Conservation (phyloP, 2,329 filamentous ascomycete genomes). For the Fusarium transvaalense region DNA sequence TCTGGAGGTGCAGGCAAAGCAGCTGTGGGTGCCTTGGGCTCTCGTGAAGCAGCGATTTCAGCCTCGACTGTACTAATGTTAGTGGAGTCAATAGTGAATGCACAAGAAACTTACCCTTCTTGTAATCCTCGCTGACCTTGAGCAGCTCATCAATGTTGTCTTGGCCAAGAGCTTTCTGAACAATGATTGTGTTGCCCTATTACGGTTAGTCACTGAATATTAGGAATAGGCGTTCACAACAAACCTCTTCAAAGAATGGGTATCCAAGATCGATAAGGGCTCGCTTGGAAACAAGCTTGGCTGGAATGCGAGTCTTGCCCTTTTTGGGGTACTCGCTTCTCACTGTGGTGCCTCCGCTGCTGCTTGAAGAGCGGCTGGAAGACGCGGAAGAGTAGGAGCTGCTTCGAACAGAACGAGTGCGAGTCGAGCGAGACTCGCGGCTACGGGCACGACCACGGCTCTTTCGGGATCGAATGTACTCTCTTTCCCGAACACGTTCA, state of each 20-base stretch:
- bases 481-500: slow-evolving; percentile 71
- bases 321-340: slow-evolving; percentile 79
- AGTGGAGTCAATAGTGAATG: not conserved
- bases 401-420: slow-evolving; percentile 55
- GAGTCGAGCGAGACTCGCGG: slow-evolving; percentile 57
- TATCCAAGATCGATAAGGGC: slow-evolving; percentile 88
- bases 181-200: slow-evolving; percentile 82
- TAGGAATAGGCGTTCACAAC: slow-evolving; percentile 40
- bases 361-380: slow-evolving; percentile 61
- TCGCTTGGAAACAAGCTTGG: slow-evolving; percentile 80
- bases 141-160: slow-evolving; percentile 93
- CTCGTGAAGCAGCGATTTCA: slow-evolving; percentile 33
- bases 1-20: slow-evolving; percentile 52
- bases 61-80: slow-evolving; percentile 23
- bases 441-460: slow-evolving; percentile 53
- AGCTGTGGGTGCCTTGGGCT: slow-evolving; percentile 38
- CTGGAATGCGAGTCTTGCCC: slow-evolving; percentile 90
- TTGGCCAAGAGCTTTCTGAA: slow-evolving; percentile 87
- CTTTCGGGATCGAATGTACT: slow-evolving; percentile 65
- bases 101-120: slow-evolving; percentile 61
- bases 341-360: slow-evolving; percentile 63
- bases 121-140: slow-evolving; percentile 82
- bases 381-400: slow-evolving; percentile 59
- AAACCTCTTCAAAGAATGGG: slow-evolving; percentile 86
- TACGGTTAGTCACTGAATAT: slow-evolving; percentile 16